These are phyloP conservation scores for Rhamnella rubrinervis DNA, from an alignment of 331 rosid species.

Conservation along the genomic window DNA sequence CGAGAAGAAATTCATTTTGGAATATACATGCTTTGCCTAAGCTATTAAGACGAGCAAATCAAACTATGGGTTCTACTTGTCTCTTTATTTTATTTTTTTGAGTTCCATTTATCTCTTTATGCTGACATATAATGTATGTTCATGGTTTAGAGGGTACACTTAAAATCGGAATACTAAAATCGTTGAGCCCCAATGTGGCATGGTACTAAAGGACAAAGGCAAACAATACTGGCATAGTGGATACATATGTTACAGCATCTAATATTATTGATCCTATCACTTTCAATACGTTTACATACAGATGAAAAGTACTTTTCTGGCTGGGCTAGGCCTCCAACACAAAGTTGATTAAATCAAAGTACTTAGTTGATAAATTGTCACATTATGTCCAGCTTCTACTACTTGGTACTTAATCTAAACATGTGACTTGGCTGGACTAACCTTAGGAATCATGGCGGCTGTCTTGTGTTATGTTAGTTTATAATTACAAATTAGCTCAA, in stretches of 20 bases:
- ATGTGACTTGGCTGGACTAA: conserved; percentile 8
- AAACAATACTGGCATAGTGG: not conserved
- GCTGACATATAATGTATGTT: not conserved
- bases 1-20: too few relatives aligned
- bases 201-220: too few relatives aligned
- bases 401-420: conserved; percentile 1
- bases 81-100: too few relatives aligned
- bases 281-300: not conserved
- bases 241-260: not conserved
- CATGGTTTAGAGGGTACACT: not conserved
- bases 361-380: not conserved
- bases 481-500: too few relatives aligned
- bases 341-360: not conserved
- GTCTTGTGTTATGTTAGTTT: not conserved
- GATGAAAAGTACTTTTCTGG: not conserved
- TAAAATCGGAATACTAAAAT: too few relatives aligned
- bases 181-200: not conserved
- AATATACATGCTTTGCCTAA: too few relatives aligned
- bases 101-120: not conserved
- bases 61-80: not conserved
- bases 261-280: not conserved
- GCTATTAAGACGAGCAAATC: too few relatives aligned
- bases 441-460: conserved; percentile 11
- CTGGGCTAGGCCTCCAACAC: not conserved
- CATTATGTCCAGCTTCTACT: not conserved